Base-by-base conservation (phyloP, 768 basidiomycete genomes). In the Albatrellus ellisii region DNA sequence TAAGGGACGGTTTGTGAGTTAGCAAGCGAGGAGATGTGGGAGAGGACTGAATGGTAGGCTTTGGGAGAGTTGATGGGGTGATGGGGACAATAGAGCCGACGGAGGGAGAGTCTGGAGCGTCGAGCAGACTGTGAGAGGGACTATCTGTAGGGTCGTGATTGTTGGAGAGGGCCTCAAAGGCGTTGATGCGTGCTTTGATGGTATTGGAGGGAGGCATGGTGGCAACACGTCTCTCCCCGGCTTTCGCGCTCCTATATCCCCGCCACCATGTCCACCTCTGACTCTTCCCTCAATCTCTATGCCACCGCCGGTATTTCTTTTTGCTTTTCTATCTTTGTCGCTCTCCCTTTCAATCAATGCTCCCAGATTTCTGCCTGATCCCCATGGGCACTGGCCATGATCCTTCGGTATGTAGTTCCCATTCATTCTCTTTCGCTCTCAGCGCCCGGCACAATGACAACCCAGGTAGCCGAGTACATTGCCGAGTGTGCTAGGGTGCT, bases 361-460 rank as follows among this genome's bases (percentile, higher is more conserved):
- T n/a, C n/a, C 27, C 45, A 88, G 88, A 91, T 59, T 89, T 92
- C 55, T 91, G 88, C 54, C 73, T 91, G 28, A 78, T 90, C 43
- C 89, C 88, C 10, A 80, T 91, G 42, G 88, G 88, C 43, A 85
- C 82, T 2, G 73, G 59, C 10, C 41, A 31, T 12, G 72, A 76
- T 24, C 62, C 84, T 18, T 88, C 84, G 5, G 88, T 82, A 48
- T 35, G 70, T 46, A 15, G n/a, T n/a, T n/a, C n/a, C 15, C 14
- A 25, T 20, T 11, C 5, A 21, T 7, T 17, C 10, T 28, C 21
- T 21, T 28, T 5, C n/a, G 15, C 26, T 9, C 10, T 20, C 35
- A 29, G 7, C 32, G 12, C 26, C 39, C n/a, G 31, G n/a, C 21
- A 20, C 15, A 26, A 42, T 36, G 24, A 26, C 46, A n/a, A 39